phyloP scores from a whole-genome alignment of 1,284 basidiomycete genomes.

The Wallemia ichthyophaga region DNA sequence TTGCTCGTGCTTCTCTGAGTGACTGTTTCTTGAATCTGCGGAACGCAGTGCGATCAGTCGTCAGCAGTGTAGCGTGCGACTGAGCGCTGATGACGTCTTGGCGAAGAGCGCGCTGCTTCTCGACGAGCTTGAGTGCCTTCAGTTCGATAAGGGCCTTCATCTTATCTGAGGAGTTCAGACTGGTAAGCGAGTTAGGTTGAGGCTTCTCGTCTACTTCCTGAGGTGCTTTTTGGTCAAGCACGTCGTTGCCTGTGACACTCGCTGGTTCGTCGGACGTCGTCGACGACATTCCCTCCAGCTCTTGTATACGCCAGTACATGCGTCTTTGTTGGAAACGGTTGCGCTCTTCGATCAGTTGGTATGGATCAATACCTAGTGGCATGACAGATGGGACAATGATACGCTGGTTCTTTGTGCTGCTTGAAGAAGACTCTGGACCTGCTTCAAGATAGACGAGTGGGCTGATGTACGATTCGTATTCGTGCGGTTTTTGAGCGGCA shows the following conservation, averaged over 20 bases:
- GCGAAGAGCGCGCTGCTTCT: constrained; percentile 62
- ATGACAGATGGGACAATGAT: constrained; percentile 63
- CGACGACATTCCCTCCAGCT: constrained; percentile 55
- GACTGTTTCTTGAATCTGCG: constrained; percentile 61
- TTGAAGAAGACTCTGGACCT: constrained; percentile 5
- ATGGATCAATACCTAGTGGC: constrained; percentile 77
- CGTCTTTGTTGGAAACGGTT: constrained; percentile 71
- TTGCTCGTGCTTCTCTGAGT: constrained; percentile 62
- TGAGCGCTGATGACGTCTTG: constrained; percentile 64
- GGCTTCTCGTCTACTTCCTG: constrained; percentile 16
- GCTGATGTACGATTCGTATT: constrained; percentile 16
- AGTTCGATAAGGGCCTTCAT: constrained; percentile 77
- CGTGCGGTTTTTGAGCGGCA: constrained; percentile 26
- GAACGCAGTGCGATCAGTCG: constrained; percentile 73
- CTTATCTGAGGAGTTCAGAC: constrained; percentile 37
- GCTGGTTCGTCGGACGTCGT: constrained; percentile 33
- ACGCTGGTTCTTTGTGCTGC: constrained; percentile 39
- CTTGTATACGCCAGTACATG: constrained; percentile 59
- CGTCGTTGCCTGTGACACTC: constrained; percentile 20
- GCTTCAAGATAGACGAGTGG: constrained; percentile 13
- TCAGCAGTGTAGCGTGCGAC: constrained; percentile 63
- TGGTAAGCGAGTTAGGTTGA: constrained; percentile 20
- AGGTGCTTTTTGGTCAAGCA: constrained; percentile 21
- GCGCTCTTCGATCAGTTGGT: constrained; percentile 64
- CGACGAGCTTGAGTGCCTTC: constrained; percentile 62